Conservation (phyloP, 2,329 filamentous ascomycete species). For the Phoma sp. region DNA sequence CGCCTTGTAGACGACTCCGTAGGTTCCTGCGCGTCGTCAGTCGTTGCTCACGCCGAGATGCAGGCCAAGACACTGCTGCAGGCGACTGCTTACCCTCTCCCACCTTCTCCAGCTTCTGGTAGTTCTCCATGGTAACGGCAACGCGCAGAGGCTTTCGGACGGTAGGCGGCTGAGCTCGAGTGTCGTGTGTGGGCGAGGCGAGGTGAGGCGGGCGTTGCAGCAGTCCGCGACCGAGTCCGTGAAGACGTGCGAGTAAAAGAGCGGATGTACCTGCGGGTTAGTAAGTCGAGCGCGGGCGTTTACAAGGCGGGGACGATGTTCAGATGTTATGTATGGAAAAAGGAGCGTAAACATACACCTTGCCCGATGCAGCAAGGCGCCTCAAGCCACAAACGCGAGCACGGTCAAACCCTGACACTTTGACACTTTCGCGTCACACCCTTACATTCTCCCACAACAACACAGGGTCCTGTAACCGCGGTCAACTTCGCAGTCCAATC, state of each 20-base stretch:
- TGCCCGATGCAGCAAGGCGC: conserved; percentile 27
- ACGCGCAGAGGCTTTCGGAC: conserved; percentile 23
- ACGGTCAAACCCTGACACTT: conserved; percentile 10
- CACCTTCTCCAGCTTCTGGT: conserved; percentile 96
- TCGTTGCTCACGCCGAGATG: no score
- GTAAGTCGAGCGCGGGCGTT: conserved; percentile 23
- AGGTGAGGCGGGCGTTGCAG: not conserved
- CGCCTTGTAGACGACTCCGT: conserved; percentile 95
- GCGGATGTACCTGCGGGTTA: conserved; percentile 35
- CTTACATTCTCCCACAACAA: not conserved
- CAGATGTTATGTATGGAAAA: conserved; percentile 33
- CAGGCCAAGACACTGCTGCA: not conserved
- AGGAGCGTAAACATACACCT: conserved; percentile 30
- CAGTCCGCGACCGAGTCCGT: not conserved
- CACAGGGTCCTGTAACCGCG: not conserved
- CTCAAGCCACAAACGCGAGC: conserved; percentile 30
- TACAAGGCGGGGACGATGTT: conserved; percentile 19
- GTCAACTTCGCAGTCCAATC: not conserved
- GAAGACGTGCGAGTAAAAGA: not conserved
- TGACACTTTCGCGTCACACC: conserved; percentile 9
- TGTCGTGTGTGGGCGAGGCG: not conserved
- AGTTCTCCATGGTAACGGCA: conserved; percentile 77
- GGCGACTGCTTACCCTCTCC: conserved; percentile 74
- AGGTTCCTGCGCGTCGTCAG: conserved; percentile 70
- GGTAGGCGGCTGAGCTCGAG: conserved; percentile 28